Evolutionary conservation across 805 yeast genomes (phyloP), one percentile per base, ranked within the genome.

Genomic region (baker's yeast (Saccharomyces cerevisiae)): DNA sequence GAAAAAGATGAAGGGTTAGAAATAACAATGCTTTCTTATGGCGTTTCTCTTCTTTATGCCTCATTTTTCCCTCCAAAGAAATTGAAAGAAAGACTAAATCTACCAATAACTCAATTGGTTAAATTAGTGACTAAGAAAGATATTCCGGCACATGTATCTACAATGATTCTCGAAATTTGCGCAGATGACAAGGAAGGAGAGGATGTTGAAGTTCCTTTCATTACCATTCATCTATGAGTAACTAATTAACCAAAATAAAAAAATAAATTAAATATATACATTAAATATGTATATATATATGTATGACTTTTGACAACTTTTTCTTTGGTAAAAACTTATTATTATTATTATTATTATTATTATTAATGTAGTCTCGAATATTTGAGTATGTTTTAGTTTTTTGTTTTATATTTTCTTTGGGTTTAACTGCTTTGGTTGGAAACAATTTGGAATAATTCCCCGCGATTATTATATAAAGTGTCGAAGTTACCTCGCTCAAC

Each of bases 11-110:
- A 94, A 72, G 96, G 95, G 1, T 78, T 94, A 57, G 90, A 85
- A 60, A 82, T 94, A 52, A 79, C 94, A 17, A 94, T 94, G 99
- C 75, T 94, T 59, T 89, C 97, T 0, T 83, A 88, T 65, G 97
- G 91, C 53, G 96, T 88, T 46, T 85, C 96, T 1, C 76, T 94
- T 59, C 77, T 94, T 61, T 94, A 88, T 68, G 98, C 98, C 1
- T 85, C 91, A 3, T 94, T 94, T 77, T 87, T 85, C 79, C 96
- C 97, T 30, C 89, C 95, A 21, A 85, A 87, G 77, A 94, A 94
- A 73, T 74, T 86, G 53, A 82, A 86, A 68, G 96, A 89, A 56
- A 82, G 97, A 69, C 71, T 83, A 62, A 72, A 75, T 22, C 65
- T 88, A 77, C 78, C 79, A 52, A 76, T 92, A 54, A 83, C 95